Evolutionary conservation across 768 basidiomycete species (phyloP).

Genomic region (Podaxis pistillaris): DNA sequence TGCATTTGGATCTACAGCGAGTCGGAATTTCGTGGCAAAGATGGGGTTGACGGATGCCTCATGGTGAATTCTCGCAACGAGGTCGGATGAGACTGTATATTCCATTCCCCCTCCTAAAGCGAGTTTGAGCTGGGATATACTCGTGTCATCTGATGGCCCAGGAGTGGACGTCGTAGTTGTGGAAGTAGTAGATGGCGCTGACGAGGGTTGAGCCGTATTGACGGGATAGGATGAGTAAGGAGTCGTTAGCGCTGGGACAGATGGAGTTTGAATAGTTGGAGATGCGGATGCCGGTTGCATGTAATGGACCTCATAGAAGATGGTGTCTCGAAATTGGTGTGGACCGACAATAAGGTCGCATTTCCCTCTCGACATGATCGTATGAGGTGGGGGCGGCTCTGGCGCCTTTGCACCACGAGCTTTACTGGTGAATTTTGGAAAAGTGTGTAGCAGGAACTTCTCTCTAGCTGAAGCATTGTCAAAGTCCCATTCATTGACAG

Average conservation of each 20-base stretch:
- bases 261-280: constrained; percentile 15
- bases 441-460: constrained; percentile 64
- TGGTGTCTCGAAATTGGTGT: constrained; percentile 65
- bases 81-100: constrained; percentile 12
- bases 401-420: constrained; percentile 56
- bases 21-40: constrained; percentile 13
- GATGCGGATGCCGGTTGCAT: constrained; percentile 27
- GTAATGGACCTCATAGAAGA: constrained; percentile 75
- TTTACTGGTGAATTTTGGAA: constrained; percentile 72
- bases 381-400: constrained; percentile 61
- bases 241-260: constrained; percentile 2
- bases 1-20: constrained; percentile 10
- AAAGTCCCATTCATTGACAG: background rate
- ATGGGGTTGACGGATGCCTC: constrained; percentile 13
- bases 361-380: constrained; percentile 59
- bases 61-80: constrained; percentile 9
- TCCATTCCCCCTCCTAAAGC: constrained; percentile 13
- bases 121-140: constrained; percentile 7
- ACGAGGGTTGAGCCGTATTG: constrained; percentile 9
- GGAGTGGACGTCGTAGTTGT: constrained; percentile 9
- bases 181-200: background rate
- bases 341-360: constrained; percentile 77
- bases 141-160: background rate
- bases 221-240: constrained; percentile 3
- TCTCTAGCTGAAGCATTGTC: constrained; percentile 52